Conservation (phyloP, 371 early-diverging fungal genomes). For the Mortierella polycephala region DNA sequence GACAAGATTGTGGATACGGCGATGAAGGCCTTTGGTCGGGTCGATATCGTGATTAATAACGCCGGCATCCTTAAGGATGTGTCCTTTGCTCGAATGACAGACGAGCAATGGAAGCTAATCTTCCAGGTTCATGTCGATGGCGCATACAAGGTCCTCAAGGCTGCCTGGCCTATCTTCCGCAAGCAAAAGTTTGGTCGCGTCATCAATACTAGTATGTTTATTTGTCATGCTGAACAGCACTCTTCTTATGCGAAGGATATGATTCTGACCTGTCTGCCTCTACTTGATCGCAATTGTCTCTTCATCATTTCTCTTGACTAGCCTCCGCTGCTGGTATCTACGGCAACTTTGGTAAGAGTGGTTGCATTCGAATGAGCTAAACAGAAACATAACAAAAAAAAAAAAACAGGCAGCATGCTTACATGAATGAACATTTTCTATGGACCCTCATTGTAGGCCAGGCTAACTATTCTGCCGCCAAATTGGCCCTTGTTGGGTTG, state of each 20-base stretch:
- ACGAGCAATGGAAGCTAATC: conserved; percentile 96
- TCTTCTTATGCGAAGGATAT: too few species aligned
- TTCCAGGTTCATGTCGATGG: conserved; percentile 94
- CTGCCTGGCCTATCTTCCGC: conserved; percentile 96
- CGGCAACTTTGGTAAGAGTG: conserved; percentile 97
- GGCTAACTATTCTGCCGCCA: conserved; percentile 95
- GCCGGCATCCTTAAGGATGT: conserved; percentile 97
- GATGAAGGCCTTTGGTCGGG: conserved; percentile 92
- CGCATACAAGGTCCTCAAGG: conserved; percentile 94
- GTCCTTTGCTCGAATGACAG: conserved; percentile 94
- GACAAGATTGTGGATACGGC: conserved; percentile 97
- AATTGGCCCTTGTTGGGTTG: conserved; percentile 93
- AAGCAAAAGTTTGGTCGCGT: conserved; percentile 94
- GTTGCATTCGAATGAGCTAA: too few species aligned
- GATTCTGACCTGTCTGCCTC: too few species aligned
- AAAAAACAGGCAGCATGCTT: neutral
- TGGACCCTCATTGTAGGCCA: conserved; percentile 60
- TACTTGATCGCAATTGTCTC: too few species aligned
- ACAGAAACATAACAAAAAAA: too few species aligned
- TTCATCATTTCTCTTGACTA: conserved; percentile 1
- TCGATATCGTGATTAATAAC: conserved; percentile 97
- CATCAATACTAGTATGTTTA: conserved; percentile 67
- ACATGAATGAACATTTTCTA: too few species aligned
- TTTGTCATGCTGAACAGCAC: too few species aligned
- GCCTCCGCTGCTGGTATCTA: conserved; percentile 97